Base-by-base conservation (phyloP, 257 asterid species). In the Rauvolfia tetraphylla region DNA sequence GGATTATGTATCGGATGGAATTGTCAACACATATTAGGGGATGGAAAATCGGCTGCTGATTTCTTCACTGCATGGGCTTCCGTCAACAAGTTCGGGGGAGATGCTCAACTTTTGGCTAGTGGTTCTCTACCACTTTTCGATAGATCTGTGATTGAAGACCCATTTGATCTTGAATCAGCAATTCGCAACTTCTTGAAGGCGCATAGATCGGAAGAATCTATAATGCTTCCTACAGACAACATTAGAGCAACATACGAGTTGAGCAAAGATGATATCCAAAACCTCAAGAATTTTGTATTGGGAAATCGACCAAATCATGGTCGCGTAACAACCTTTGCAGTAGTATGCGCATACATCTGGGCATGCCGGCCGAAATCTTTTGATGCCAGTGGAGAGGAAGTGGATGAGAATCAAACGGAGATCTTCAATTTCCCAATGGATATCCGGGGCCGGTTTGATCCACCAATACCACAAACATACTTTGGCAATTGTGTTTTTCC, bases 1-100 rank as follows among this genome's bases (percentile, higher is more conserved):
- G 90, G 90, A 36, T 38, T 87, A 18, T 87, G 87, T 58, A 27
- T 87, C 9, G 90, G 90, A 1, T 79, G 81, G 18, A 77, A 85
- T 17, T 78, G 77, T 76, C 85, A 83, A 78, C 90, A 87, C 79
- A 82, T 85, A 4, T 72, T 85, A 68, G 89, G 87, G 67, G 91
- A 87, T 65, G 89, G 86, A 17, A 83, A 87, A 76, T 62, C 86
- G 1, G 74, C 83, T 73, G 80, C 78, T 33, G 70, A 83, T 4
- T 87, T 87, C 72, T 83, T 86, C 48, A 86, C 83, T 34, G 84
- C 86, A 0, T 88, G 93, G 90, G 89, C 89, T 20, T 57, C 84
- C 11, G 78, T 81, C n/a, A 81, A 48, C 58, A 76, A 68, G 53
- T 81, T 73, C 80, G 83, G 81, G 63, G 80, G 78, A 76, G 86